Conservation (phyloP, 2,329 filamentous ascomycete species). For the Piedraia hortae region DNA sequence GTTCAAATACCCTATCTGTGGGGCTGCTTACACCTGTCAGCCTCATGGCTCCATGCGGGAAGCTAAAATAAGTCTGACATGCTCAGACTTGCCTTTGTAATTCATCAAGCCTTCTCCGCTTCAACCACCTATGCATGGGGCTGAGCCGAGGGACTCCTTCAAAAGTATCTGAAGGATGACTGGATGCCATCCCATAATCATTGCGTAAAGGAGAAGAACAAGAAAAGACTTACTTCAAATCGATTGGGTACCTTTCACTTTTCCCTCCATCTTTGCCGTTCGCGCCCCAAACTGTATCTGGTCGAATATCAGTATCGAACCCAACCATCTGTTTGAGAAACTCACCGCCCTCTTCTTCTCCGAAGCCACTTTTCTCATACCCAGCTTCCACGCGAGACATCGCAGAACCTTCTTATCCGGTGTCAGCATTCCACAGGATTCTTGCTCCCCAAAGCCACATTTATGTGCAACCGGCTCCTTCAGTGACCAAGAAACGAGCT, state of each 20-base stretch:
- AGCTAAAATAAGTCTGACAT: not conserved
- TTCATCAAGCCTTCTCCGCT: slow-evolving; percentile 5
- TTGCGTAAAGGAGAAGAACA: not conserved
- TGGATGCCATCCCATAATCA: slow-evolving; percentile 7
- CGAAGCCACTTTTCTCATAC: slow-evolving; percentile 40
- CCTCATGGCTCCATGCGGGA: not conserved
- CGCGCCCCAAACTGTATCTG: slow-evolving; percentile 19
- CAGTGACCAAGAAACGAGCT: slow-evolving; percentile 58
- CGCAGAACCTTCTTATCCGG: slow-evolving; percentile 59
- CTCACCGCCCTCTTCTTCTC: slow-evolving; percentile 80
- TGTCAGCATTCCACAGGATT: slow-evolving; percentile 15
- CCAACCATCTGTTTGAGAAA: slow-evolving; percentile 3
- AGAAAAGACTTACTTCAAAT: too few species aligned
- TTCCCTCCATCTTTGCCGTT: slow-evolving; percentile 22
- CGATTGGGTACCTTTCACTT: slow-evolving; percentile 20
- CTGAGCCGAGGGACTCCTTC: slow-evolving; percentile 7
- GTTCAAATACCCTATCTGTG: not conserved
- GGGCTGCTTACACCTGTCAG: not conserved
- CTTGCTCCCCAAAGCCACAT: slow-evolving; percentile 39
- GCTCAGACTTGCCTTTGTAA: slow-evolving; percentile 11
- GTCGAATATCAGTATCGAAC: not conserved
- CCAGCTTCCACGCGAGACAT: slow-evolving; percentile 45
- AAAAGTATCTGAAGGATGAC: slow-evolving; percentile 9
- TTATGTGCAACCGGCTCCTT: slow-evolving; percentile 52
- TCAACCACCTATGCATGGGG: slow-evolving; percentile 8